These are phyloP conservation scores for Annona squamosa DNA, from an alignment of 164 flowering plant species.

Conservation along the genomic window DNA sequence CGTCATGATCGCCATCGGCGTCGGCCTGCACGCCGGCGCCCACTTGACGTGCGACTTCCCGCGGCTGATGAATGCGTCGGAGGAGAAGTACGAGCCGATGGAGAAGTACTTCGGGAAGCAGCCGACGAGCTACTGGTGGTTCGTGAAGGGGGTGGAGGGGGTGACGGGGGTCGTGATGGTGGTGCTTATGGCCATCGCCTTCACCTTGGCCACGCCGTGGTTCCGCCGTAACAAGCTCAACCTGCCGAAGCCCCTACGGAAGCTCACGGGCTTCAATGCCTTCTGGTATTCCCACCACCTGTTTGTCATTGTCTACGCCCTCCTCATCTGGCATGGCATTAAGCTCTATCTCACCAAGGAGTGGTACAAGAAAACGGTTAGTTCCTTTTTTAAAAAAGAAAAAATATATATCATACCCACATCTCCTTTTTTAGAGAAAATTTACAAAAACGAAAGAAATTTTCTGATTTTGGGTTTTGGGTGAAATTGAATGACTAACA, in stretches of 20 bases:
- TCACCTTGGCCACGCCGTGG: slow-evolving; percentile 30
- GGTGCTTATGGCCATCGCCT: slow-evolving; percentile 30
- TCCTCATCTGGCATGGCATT: slow-evolving; percentile 29
- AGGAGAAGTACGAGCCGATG: slow-evolving; percentile 47
- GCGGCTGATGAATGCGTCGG: slow-evolving; percentile 34
- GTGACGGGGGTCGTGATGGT: slow-evolving; percentile 29
- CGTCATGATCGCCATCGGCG: slow-evolving; percentile 23
- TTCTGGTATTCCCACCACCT: slow-evolving; percentile 41
- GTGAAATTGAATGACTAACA: too few species aligned
- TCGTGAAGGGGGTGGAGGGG: slow-evolving; percentile 26
- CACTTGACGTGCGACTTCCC: slow-evolving; percentile 38
- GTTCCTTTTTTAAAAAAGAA: slow-evolving; percentile 1
- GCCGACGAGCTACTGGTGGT: slow-evolving; percentile 32
- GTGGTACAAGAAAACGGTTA: slow-evolving; percentile 38
- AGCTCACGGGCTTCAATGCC: slow-evolving; percentile 34
- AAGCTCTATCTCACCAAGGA: slow-evolving; percentile 24
- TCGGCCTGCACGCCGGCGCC: slow-evolving; percentile 23
- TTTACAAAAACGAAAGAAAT: too few species aligned
- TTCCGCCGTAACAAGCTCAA: slow-evolving; percentile 29
- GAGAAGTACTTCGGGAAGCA: slow-evolving; percentile 43
- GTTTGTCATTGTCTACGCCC: slow-evolving; percentile 29
- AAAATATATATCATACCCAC: too few species aligned
- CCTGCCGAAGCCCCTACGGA: slow-evolving; percentile 18
- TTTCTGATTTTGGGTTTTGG: too few species aligned
- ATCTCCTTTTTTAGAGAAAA: too few species aligned